Conservation (phyloP, 306 rosid species). For the Herpetospermum pedunculosum region DNA sequence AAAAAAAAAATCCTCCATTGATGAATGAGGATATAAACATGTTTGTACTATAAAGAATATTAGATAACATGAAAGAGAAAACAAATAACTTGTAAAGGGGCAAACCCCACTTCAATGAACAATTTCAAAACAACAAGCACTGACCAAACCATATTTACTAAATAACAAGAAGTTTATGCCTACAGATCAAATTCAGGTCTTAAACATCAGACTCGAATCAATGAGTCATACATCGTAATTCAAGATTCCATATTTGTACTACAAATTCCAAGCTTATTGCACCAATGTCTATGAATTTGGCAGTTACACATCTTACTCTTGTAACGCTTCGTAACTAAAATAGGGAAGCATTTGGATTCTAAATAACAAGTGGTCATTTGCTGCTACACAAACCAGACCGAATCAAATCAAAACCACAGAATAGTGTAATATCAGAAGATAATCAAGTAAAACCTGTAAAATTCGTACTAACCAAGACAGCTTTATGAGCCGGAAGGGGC, state of each 20-base stretch:
- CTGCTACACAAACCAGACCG: neutral
- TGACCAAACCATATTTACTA: neutral
- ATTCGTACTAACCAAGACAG: constrained; percentile 51
- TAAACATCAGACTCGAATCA: neutral
- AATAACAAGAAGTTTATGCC: neutral
- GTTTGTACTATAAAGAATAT: neutral
- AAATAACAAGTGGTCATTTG: neutral
- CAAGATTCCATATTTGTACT: neutral
- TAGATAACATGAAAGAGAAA: neutral
- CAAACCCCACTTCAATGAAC: neutral
- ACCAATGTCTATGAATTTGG: neutral
- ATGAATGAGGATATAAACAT: too few relatives aligned
- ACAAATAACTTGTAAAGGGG: neutral
- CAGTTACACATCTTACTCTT: neutral
- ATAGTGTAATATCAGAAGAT: neutral
- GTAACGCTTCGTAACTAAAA: neutral
- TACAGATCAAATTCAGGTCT: neutral
- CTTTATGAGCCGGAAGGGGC: constrained; percentile 66
- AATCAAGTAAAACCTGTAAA: neutral
- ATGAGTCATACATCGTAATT: neutral
- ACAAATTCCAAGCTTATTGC: neutral
- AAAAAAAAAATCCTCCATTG: too few relatives aligned
- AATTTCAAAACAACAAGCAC: neutral
- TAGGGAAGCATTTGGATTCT: neutral
- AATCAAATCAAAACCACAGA: neutral